Percentiles rank a stretch among this genome's conserved stretches.
Conservation (phyloP, 306 rosid species). For the Alnus rubra region DNA sequence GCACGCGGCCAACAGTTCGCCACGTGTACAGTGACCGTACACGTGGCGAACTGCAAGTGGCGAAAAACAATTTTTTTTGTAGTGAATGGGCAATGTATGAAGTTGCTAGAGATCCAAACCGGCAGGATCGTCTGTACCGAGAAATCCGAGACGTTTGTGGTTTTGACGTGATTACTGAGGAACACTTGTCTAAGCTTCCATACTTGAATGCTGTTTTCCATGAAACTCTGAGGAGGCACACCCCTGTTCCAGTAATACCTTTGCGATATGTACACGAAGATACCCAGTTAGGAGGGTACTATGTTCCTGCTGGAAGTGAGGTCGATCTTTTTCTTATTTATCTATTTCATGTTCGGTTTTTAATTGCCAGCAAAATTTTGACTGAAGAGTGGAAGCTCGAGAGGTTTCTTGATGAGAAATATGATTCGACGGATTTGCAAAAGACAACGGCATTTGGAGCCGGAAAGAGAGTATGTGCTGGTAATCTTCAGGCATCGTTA, state of each 20-base stretch:
- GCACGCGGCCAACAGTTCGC: too few species aligned
- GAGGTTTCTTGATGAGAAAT: slow-evolving; percentile 73
- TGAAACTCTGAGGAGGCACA: slow-evolving; percentile 76
- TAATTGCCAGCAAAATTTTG: neutral
- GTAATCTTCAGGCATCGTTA: slow-evolving; percentile 75
- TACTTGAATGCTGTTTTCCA: slow-evolving; percentile 83
- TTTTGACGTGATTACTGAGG: slow-evolving; percentile 54
- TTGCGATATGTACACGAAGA: slow-evolving; percentile 77
- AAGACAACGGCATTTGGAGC: slow-evolving; percentile 96
- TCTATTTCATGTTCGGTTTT: neutral
- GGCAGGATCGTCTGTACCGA: slow-evolving; percentile 58
- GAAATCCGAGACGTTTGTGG: slow-evolving; percentile 62
- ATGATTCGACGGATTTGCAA: slow-evolving; percentile 61
- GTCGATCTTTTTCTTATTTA: slow-evolving; percentile 27
- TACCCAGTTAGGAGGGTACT: slow-evolving; percentile 75
- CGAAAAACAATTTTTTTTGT: too few species aligned
- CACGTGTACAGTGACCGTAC: too few species aligned
- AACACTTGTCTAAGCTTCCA: slow-evolving; percentile 57
- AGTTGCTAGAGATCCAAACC: slow-evolving; percentile 52
- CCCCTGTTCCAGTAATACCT: slow-evolving; percentile 76
- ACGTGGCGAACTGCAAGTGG: too few species aligned
- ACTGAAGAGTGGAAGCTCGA: slow-evolving; percentile 70
- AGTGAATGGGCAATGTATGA: slow-evolving; percentile 98
- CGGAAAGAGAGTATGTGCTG: slow-evolving; percentile 95
- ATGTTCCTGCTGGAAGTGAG: slow-evolving; percentile 86